These are phyloP conservation scores for Picea glauca DNA, from an alignment of 75 land plant species.

Conservation along the genomic window DNA sequence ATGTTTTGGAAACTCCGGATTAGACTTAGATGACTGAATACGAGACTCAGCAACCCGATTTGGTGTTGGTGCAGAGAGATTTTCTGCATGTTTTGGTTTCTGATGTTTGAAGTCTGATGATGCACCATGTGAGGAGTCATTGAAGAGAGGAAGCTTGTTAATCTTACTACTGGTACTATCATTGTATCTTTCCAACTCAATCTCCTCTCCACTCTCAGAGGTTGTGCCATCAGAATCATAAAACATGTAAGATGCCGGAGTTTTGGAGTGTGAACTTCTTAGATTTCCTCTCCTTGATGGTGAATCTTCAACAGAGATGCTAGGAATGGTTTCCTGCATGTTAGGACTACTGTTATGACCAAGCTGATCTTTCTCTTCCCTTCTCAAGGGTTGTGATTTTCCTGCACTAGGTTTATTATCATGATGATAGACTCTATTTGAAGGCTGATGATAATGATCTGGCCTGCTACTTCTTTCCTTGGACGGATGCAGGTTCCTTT, in stretches of 20 bases:
- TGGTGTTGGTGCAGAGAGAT: background rate
- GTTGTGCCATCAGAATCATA: conserved; percentile 48
- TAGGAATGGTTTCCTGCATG: background rate
- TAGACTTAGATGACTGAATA: background rate
- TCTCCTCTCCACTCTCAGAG: conserved; percentile 44
- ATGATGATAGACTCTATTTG: background rate
- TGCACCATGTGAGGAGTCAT: background rate
- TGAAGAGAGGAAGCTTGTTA: background rate
- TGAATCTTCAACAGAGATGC: background rate
- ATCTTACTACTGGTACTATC: background rate
- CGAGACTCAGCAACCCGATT: background rate
- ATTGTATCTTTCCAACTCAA: background rate
- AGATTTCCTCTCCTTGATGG: background rate
- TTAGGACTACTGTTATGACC: background rate
- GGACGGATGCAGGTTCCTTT: background rate
- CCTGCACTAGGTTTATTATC: background rate
- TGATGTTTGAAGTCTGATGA: conserved; percentile 3
- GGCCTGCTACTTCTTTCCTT: background rate
- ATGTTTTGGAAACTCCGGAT: background rate
- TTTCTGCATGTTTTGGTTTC: background rate
- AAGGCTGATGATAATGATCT: conserved; percentile 9
- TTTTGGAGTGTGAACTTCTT: conserved; percentile 6
- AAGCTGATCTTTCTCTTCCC: background rate
- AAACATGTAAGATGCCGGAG: conserved; percentile 14
- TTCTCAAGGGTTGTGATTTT: background rate